phyloP scores from a whole-genome alignment of 2,329 filamentous ascomycete genomes.

The Cladosporium sp. region DNA sequence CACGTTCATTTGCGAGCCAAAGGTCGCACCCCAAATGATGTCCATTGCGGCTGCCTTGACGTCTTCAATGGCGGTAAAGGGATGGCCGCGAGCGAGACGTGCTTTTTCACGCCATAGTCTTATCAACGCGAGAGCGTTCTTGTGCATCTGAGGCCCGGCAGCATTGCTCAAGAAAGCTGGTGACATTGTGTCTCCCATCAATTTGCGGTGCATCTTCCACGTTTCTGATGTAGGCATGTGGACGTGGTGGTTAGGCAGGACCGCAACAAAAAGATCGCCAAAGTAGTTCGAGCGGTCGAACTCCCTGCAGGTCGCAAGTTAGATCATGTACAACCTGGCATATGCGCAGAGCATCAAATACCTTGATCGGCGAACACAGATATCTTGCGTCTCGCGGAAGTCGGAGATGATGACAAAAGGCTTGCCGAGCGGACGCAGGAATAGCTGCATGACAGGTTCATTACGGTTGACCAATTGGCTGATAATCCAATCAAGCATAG shows the following conservation, averaged over 20 bases:
- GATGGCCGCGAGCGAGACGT: constrained; percentile 32
- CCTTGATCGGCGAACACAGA: constrained; percentile 45
- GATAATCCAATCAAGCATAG: neutral
- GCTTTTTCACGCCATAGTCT: constrained; percentile 38
- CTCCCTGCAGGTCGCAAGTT: neutral
- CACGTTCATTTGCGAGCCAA: constrained; percentile 42
- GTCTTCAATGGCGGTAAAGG: constrained; percentile 42
- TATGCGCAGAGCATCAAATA: constrained; percentile 31
- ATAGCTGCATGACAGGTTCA: constrained; percentile 52
- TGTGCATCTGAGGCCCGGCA: constrained; percentile 35
- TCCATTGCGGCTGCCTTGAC: constrained; percentile 43
- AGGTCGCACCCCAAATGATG: constrained; percentile 43
- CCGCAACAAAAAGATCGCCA: constrained; percentile 30
- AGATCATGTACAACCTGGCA: neutral
- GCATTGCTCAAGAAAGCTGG: constrained; percentile 34
- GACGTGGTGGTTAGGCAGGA: constrained; percentile 32
- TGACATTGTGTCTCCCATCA: constrained; percentile 36
- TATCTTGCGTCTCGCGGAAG: constrained; percentile 48
- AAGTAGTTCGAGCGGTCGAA: constrained; percentile 36
- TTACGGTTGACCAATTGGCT: constrained; percentile 30
- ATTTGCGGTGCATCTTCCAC: constrained; percentile 32
- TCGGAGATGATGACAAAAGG: constrained; percentile 52
- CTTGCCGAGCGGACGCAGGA: constrained; percentile 47
- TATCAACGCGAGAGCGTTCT: constrained; percentile 30
- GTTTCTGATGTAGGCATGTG: constrained; percentile 31